These are phyloP conservation scores for Epichloe sp. DNA, from an alignment of 2,329 filamentous ascomycete species.

Conservation along the genomic window DNA sequence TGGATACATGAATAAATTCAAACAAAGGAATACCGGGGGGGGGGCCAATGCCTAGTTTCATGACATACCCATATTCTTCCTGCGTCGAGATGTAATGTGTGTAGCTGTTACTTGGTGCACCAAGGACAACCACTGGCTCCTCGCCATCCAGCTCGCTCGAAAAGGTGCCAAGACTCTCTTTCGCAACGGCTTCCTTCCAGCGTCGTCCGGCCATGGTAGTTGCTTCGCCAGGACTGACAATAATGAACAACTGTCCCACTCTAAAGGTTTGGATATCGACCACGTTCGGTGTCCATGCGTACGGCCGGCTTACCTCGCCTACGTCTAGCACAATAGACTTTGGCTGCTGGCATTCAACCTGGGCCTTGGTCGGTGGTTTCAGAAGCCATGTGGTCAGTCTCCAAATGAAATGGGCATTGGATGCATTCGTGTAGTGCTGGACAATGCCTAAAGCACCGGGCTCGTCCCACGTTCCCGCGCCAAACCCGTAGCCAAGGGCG, in stretches of 20 bases:
- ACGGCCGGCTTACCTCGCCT: conserved; percentile 60
- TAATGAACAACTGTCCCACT: conserved; percentile 71
- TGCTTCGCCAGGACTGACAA: conserved; percentile 76
- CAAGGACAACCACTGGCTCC: conserved; percentile 62
- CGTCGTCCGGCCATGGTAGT: conserved; percentile 85
- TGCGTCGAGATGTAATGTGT: conserved; percentile 63
- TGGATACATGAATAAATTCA: no score
- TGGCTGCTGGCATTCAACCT: conserved; percentile 61
- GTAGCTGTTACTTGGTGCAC: conserved; percentile 81
- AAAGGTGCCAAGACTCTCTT: conserved; percentile 31
- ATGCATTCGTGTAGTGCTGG: conserved; percentile 60
- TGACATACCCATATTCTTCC: conserved; percentile 41
- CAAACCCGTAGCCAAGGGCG: conserved; percentile 79
- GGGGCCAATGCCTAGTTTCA: no score
- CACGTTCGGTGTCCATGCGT: conserved; percentile 79
- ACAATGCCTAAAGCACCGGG: conserved; percentile 84
- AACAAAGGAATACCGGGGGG: background rate
- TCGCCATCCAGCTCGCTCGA: conserved; percentile 23
- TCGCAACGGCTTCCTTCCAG: conserved; percentile 60
- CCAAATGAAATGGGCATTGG: conserved; percentile 67
- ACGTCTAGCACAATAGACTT: conserved; percentile 83
- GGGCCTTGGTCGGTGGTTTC: conserved; percentile 52
- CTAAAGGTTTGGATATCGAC: conserved; percentile 76
- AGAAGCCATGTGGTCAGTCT: conserved; percentile 56
- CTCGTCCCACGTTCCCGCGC: conserved; percentile 78